Evolutionary conservation across 2,329 filamentous ascomycete genomes (phyloP).

Genomic region (Fusarium brachygibbosum): DNA sequence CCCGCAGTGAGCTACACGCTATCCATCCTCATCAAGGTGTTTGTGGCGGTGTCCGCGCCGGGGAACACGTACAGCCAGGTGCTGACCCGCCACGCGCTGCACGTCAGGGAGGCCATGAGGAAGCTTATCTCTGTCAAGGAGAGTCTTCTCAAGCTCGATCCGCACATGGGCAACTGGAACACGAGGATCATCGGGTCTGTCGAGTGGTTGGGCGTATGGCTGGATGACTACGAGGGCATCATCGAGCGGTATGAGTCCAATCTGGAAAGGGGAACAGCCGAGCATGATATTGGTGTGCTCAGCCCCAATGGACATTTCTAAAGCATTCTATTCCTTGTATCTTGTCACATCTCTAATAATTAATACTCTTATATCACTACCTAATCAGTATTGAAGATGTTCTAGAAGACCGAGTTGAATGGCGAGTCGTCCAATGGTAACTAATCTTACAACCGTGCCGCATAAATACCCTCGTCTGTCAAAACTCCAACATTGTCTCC

Average conservation of each 20-base stretch:
- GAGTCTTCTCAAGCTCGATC: conserved; percentile 27
- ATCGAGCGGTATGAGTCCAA: conserved; percentile 34
- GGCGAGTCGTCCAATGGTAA: background rate
- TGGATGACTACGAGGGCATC: conserved; percentile 36
- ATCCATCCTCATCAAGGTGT: conserved; percentile 35
- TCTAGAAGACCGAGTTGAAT: conserved; percentile 21
- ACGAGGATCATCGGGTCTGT: conserved; percentile 37
- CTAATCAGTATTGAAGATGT: background rate
- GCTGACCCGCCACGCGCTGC: conserved; percentile 5
- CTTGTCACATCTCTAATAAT: background rate
- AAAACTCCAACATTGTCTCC: background rate
- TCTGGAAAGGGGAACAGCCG: conserved; percentile 31
- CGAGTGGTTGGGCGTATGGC: conserved; percentile 30
- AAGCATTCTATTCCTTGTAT: conserved; percentile 3
- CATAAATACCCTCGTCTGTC: background rate
- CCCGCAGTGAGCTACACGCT: conserved; percentile 35
- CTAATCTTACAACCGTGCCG: background rate
- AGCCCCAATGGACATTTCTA: conserved; percentile 34
- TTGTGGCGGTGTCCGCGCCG: conserved; percentile 35
- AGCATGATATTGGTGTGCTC: conserved; percentile 30
- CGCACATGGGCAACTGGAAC: conserved; percentile 37
- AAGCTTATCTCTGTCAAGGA: conserved; percentile 25
- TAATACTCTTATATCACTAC: background rate
- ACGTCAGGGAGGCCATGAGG: conserved; percentile 24
- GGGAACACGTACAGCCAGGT: conserved; percentile 33